Evolutionary conservation across 2,329 filamentous ascomycete genomes (phyloP), one percentile per base, ranked within the genome.

Genomic region (Aspergillus sp.): DNA sequence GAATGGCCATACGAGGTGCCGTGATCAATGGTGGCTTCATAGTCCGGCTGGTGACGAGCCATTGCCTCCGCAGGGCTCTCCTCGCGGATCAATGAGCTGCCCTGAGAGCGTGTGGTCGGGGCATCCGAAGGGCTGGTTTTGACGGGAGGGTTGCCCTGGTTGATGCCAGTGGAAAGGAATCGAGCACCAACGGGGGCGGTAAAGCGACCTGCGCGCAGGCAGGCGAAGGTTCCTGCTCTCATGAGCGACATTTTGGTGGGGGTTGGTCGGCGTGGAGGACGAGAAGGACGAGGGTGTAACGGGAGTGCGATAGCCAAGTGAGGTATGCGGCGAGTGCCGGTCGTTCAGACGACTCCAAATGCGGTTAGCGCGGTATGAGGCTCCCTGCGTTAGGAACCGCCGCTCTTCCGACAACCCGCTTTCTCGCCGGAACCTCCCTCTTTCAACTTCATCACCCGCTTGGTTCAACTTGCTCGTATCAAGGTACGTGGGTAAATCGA

Each of bases 1-100:
- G 31, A 23, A 47, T 14, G 32, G 7, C 66, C 87, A 70, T 83
- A 97, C 92, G 92, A 97, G 60, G 91, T 95, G 58, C 89, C 89
- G 76, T 91, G 92, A 75, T 97, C 93, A 64, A 89, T 81, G 47
- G 86, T 86, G 41, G 87, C 88, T 60, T 82, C 81, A 72, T 95
- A 97, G 70, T 96, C 88, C 56, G 90, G 91, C 64, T 88, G 81
- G 71, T 94, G 89, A 61, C 78, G 79, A 60, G 79, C 71, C 67
- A 78, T 75, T 55, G 76, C 78, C 64, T 81, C 74, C 11, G 72
- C 67, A 32, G 81, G 71, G 19, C 67, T 71, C 59, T 84, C 75
- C 60, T 80, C 69, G 54, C 75, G 76, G 61, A 81, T 78, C 71
- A 83, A 67, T 19, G 76, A 77, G 56, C 69, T 72, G 46, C 62